These are phyloP conservation scores for Tetrahymena borealis DNA, from an alignment of 73 alveolate species.

Conservation along the genomic window DNA sequence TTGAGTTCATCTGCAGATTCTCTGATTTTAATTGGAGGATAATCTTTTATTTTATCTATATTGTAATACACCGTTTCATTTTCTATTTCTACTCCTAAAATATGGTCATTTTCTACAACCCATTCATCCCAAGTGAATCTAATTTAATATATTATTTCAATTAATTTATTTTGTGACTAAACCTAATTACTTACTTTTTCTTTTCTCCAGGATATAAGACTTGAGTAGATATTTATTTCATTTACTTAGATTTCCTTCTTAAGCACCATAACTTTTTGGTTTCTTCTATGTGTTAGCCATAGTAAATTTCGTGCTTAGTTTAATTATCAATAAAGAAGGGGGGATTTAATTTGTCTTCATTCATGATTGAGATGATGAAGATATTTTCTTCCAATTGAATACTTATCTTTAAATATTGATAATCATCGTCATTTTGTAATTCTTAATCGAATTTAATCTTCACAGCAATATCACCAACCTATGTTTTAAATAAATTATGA, in stretches of 20 bases:
- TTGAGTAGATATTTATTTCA: background rate
- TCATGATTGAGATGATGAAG: background rate
- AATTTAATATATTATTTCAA: background rate
- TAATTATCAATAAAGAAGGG: background rate
- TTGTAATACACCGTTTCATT: conserved; percentile 25
- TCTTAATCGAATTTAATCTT: background rate
- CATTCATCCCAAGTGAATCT: conserved; percentile 48
- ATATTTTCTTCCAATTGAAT: background rate
- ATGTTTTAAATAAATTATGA: background rate
- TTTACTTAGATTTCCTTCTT: background rate
- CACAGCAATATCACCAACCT: background rate
- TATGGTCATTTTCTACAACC: conserved; percentile 42
- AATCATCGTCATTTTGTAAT: background rate
- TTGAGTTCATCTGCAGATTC: background rate
- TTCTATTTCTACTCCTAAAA: conserved; percentile 40
- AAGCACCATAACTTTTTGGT: background rate
- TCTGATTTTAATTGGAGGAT: conserved; percentile 7
- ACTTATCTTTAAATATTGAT: background rate
- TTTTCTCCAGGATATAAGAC: background rate
- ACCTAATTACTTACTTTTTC: background rate
- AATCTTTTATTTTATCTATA: conserved; percentile 35
- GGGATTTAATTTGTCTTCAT: background rate
- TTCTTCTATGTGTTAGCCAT: background rate
- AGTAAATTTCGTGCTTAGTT: background rate
- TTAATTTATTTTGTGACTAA: background rate